These are phyloP conservation scores for Collybia mongolica DNA, from an alignment of 768 basidiomycete species.

Conservation along the genomic window DNA sequence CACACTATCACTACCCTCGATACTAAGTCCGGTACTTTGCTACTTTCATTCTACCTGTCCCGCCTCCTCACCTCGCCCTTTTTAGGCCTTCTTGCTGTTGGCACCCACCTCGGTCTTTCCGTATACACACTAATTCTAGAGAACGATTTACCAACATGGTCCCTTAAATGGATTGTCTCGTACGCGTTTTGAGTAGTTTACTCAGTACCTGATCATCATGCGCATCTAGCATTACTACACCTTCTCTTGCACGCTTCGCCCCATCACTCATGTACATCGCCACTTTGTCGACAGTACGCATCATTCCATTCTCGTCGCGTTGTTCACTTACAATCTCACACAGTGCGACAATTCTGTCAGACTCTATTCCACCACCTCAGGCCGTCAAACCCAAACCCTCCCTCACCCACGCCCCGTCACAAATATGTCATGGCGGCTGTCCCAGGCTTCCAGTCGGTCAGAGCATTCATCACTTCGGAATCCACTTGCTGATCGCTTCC, in stretches of 20 bases:
- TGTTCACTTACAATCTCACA: constrained; percentile 6
- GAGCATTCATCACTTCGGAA: constrained; percentile 23
- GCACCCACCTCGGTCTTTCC: constrained; percentile 56
- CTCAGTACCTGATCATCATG: constrained; percentile 4
- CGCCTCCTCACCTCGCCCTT: constrained; percentile 22
- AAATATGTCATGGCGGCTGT: constrained; percentile 71
- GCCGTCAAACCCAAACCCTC: constrained; percentile 64
- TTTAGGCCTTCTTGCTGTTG: constrained; percentile 76
- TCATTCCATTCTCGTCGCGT: background rate
- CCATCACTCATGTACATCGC: constrained; percentile 78
- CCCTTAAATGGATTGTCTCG: constrained; percentile 71
- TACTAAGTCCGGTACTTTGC: constrained; percentile 65
- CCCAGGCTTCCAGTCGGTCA: constrained; percentile 65
- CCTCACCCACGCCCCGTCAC: constrained; percentile 72
- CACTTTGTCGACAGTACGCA: constrained; percentile 54
- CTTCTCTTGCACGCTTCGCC: constrained; percentile 60
- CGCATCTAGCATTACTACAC: constrained; percentile 41
- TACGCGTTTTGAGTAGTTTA: constrained; percentile 28
- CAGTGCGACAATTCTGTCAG: constrained; percentile 60
- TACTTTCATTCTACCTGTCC: background rate
- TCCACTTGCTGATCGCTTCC: constrained; percentile 59
- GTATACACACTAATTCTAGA: constrained; percentile 78
- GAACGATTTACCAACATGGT: constrained; percentile 83
- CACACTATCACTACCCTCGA: constrained; percentile 61
- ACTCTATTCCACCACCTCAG: constrained; percentile 72